Evolutionary conservation across 768 basidiomycete genomes (phyloP).

Genomic region (Psilocybe cubensis): DNA sequence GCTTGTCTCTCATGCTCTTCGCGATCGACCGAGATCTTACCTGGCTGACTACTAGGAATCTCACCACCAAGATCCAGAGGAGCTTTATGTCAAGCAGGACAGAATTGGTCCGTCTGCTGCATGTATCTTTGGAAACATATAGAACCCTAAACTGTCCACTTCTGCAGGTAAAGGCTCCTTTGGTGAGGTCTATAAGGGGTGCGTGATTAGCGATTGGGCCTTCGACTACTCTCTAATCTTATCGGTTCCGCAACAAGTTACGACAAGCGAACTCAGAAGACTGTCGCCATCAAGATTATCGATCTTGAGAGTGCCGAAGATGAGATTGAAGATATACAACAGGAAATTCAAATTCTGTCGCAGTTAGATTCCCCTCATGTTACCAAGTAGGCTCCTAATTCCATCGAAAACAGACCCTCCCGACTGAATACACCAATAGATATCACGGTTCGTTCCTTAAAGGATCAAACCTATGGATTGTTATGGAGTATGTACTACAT

Average conservation of each 20-base stretch:
- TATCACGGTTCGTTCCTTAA: slow-evolving; percentile 97
- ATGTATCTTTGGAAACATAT: not conserved
- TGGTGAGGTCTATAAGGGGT: slow-evolving; percentile 99
- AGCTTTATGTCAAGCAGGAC: slow-evolving; percentile 96
- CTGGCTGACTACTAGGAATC: slow-evolving; percentile 54
- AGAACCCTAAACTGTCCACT: slow-evolving; percentile 7
- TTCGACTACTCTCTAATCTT: slow-evolving; percentile 18
- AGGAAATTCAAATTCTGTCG: slow-evolving; percentile 97
- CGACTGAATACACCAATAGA: slow-evolving; percentile 38
- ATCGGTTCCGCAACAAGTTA: slow-evolving; percentile 55
- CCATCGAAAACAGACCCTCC: slow-evolving; percentile 2
- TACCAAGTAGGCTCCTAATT: slow-evolving; percentile 65
- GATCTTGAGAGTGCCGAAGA: slow-evolving; percentile 99
- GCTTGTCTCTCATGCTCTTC: not conserved
- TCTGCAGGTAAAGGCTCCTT: slow-evolving; percentile 93
- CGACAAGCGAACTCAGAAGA: slow-evolving; percentile 93
- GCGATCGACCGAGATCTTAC: slow-evolving; percentile 29
- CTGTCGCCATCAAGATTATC: slow-evolving; percentile 99
- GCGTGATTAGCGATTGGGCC: slow-evolving; percentile 20
- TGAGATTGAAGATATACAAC: slow-evolving; percentile 99
- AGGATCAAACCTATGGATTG: slow-evolving; percentile 97
- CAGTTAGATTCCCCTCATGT: slow-evolving; percentile 96
- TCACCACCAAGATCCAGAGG: slow-evolving; percentile 88
- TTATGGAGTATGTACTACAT: slow-evolving; percentile 78
- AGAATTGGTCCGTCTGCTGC: slow-evolving; percentile 73